Percentiles rank a stretch among this genome's conserved stretches.
phyloP scores from a whole-genome alignment of 768 basidiomycete species.

The Mycena kentingensis region DNA sequence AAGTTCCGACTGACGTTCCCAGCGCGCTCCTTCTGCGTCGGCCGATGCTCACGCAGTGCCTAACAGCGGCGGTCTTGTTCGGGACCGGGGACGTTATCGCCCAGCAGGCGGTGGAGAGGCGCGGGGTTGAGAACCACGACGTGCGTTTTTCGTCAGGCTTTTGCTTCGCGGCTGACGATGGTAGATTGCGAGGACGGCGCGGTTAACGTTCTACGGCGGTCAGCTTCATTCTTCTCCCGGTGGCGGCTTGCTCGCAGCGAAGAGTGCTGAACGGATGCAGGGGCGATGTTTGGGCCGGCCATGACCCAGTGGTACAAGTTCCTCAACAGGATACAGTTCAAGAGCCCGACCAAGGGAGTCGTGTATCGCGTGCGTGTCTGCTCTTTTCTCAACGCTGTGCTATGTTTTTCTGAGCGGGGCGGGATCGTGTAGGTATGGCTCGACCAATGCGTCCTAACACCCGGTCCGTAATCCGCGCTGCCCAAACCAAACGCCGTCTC shows the following conservation, averaged over 20 bases:
- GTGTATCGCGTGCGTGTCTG: slow-evolving; percentile 56
- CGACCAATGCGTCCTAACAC: slow-evolving; percentile 79
- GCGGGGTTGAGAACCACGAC: slow-evolving; percentile 74
- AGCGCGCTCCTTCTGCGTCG: slow-evolving; percentile 63
- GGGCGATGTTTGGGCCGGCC: slow-evolving; percentile 76
- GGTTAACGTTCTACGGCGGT: slow-evolving; percentile 77
- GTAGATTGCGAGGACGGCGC: slow-evolving; percentile 61
- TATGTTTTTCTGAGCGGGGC: not conserved
- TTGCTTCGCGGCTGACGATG: not conserved
- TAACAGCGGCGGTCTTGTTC: slow-evolving; percentile 67
- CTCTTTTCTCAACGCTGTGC: not conserved
- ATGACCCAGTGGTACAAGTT: slow-evolving; percentile 82
- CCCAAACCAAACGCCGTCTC: not conserved
- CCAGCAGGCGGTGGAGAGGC: slow-evolving; percentile 80
- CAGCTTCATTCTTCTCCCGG: slow-evolving; percentile 5
- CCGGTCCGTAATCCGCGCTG: slow-evolving; percentile 42
- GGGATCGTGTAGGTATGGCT: slow-evolving; percentile 61
- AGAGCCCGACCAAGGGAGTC: slow-evolving; percentile 57
- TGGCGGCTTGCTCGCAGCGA: not conserved
- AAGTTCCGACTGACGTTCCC: slow-evolving; percentile 4
- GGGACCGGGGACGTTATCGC: slow-evolving; percentile 80
- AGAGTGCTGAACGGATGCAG: slow-evolving; percentile 32
- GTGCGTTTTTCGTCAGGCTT: slow-evolving; percentile 43
- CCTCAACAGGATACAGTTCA: slow-evolving; percentile 70
- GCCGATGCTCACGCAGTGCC: slow-evolving; percentile 64